Percentiles rank a stretch among this genome's conserved stretches.
These are phyloP conservation scores for Pleurotus sapidus DNA, from an alignment of 768 basidiomycete genomes.

Conservation along the genomic window DNA sequence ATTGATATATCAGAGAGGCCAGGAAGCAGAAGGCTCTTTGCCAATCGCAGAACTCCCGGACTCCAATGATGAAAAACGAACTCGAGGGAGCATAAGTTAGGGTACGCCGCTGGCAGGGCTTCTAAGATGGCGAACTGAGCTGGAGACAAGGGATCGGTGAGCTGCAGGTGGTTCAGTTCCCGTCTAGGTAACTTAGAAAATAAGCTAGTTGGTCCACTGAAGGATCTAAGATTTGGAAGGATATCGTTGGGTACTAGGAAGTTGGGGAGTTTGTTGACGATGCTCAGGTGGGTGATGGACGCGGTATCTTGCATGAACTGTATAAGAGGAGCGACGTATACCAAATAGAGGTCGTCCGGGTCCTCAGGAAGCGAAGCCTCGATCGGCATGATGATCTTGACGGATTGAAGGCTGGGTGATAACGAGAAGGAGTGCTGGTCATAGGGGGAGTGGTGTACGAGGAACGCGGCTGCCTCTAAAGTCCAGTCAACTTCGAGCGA, in stretches of 20 bases:
- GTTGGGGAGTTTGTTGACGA: background rate
- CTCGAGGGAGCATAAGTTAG: slow-evolving; percentile 3
- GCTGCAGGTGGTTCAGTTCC: background rate
- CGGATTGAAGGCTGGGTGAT: background rate
- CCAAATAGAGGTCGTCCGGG: slow-evolving; percentile 1
- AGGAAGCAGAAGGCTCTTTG: background rate
- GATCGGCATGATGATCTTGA: background rate
- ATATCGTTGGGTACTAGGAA: slow-evolving; percentile 1
- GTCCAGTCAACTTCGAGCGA: background rate
- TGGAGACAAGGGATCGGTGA: slow-evolving; percentile 1
- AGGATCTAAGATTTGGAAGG: slow-evolving; percentile 3
- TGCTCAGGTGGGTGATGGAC: background rate
- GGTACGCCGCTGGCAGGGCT: background rate
- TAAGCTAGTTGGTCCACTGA: background rate
- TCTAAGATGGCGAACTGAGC: background rate
- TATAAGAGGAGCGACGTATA: background rate
- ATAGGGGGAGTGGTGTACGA: background rate
- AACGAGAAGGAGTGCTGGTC: background rate
- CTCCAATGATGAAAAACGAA: background rate
- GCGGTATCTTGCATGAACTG: slow-evolving; percentile 1
- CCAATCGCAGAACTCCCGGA: background rate
- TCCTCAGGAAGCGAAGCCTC: background rate
- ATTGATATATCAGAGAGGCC: background rate
- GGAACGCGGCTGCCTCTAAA: background rate
- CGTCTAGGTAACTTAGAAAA: slow-evolving; percentile 7